A percentile compares a stretch with the other conserved stretches of the same genome.
Evolutionary conservation across 2,329 filamentous ascomycete species (phyloP).

Genomic region (Fusarium sp.): DNA sequence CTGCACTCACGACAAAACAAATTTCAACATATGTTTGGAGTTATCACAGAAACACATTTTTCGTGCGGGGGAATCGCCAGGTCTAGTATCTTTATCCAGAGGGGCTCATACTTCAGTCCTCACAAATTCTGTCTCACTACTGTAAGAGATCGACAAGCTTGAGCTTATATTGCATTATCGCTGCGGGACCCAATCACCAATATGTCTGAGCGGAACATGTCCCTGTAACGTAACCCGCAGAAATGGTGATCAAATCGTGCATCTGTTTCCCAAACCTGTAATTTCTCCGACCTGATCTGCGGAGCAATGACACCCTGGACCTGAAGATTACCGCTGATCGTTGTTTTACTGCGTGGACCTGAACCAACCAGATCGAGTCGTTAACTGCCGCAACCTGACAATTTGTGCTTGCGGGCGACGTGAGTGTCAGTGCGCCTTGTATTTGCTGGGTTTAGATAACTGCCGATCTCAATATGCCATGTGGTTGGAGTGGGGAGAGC

Average conservation of each 20-base stretch:
- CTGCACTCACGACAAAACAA: background rate
- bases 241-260: background rate
- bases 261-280: background rate
- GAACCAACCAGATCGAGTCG: background rate
- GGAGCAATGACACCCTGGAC: background rate
- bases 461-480: constrained; percentile 10
- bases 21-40: background rate
- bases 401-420: background rate
- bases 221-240: background rate
- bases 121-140: background rate
- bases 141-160: background rate
- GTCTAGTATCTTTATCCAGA: background rate
- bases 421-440: background rate
- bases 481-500: background rate
- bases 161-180: background rate
- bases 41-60: background rate
- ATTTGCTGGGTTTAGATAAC: background rate
- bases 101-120: background rate
- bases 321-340: constrained; percentile 1
- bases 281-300: background rate
- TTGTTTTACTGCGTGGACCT: background rate
- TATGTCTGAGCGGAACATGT: background rate
- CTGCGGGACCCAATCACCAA: background rate
- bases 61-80: no score
- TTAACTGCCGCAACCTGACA: background rate